A percentile compares a stretch with the other conserved stretches of the same genome.
Evolutionary conservation across 2,329 filamentous ascomycete genomes (phyloP).

Genomic region (Ophiostoma pallidulum): DNA sequence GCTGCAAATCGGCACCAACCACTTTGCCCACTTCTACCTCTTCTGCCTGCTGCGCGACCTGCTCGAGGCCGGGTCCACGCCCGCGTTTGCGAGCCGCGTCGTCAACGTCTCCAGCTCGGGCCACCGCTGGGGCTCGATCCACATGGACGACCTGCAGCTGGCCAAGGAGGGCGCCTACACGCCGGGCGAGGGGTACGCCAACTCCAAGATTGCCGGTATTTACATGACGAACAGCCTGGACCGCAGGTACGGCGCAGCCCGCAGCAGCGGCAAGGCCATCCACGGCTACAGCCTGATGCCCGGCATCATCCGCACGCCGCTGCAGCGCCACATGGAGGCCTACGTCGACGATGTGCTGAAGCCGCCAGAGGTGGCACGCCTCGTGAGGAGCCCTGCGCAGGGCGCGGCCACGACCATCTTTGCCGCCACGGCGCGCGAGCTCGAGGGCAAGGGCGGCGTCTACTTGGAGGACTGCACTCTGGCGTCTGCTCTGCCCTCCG

Average conservation of each 20-base stretch:
- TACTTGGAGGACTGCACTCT: conserved; percentile 33
- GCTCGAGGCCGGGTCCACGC: conserved; percentile 30
- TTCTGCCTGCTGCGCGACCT: conserved; percentile 37
- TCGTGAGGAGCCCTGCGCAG: conserved; percentile 27
- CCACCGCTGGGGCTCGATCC: conserved; percentile 27
- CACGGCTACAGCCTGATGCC: conserved; percentile 35
- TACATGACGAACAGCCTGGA: conserved; percentile 39
- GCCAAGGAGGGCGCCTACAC: conserved; percentile 25
- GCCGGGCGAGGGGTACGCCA: conserved; percentile 29
- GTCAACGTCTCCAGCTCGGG: conserved; percentile 33
- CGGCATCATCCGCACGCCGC: conserved; percentile 29
- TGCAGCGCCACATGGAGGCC: conserved; percentile 22
- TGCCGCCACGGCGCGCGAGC: conserved; percentile 29
- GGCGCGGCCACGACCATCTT: conserved; percentile 34
- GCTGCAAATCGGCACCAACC: conserved; percentile 40
- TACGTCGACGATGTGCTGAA: conserved; percentile 15
- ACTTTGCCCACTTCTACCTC: conserved; percentile 43
- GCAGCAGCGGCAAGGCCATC: conserved; percentile 26
- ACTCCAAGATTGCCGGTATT: conserved; percentile 37
- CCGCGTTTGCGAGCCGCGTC: conserved; percentile 33
- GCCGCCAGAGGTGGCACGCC: neutral
- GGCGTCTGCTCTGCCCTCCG: conserved; percentile 9
- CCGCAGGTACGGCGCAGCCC: conserved; percentile 28
- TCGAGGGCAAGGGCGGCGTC: conserved; percentile 31
- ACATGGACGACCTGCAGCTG: conserved; percentile 33